Evolutionary conservation across 2,329 filamentous ascomycete genomes (phyloP).

Genomic region (Fusarium sp.): DNA sequence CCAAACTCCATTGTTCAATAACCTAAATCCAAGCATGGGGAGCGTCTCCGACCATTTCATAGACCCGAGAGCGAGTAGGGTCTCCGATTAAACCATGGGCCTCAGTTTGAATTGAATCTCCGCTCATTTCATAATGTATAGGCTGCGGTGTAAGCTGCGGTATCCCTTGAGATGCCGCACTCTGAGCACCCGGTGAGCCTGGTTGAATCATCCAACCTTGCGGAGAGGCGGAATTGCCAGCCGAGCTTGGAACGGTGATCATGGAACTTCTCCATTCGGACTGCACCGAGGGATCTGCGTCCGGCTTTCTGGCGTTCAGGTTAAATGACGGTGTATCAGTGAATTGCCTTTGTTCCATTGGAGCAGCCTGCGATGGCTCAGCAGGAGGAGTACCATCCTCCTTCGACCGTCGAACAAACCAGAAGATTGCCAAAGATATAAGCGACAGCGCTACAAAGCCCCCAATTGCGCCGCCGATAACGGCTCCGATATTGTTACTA

Average conservation of each 20-base stretch:
- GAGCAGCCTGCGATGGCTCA: too few species aligned
- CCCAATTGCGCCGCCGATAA: not conserved
- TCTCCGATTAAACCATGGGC: not conserved
- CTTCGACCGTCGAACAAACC: not conserved
- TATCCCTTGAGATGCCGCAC: not conserved
- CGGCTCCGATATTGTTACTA: not conserved
- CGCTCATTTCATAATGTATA: not conserved
- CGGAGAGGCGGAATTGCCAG: not conserved
- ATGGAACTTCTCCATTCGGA: not conserved
- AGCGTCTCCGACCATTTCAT: not conserved
- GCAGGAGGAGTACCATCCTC: not conserved
- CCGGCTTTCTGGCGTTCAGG: not conserved
- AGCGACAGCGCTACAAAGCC: not conserved
- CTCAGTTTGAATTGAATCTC: not conserved
- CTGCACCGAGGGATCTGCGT: not conserved
- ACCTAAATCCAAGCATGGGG: not conserved
- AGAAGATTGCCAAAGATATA: not conserved
- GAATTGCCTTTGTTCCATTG: not conserved
- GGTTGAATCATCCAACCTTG: not conserved
- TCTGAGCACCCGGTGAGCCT: not conserved
- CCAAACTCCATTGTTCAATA: not conserved
- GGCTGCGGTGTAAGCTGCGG: not conserved
- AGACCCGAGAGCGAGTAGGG: not conserved
- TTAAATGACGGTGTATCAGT: not conserved
- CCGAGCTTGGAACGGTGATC: not conserved